Evolutionary conservation across 495 filamentous ascomycete species (phyloP).

Genomic region (Cercophora sp.): DNA sequence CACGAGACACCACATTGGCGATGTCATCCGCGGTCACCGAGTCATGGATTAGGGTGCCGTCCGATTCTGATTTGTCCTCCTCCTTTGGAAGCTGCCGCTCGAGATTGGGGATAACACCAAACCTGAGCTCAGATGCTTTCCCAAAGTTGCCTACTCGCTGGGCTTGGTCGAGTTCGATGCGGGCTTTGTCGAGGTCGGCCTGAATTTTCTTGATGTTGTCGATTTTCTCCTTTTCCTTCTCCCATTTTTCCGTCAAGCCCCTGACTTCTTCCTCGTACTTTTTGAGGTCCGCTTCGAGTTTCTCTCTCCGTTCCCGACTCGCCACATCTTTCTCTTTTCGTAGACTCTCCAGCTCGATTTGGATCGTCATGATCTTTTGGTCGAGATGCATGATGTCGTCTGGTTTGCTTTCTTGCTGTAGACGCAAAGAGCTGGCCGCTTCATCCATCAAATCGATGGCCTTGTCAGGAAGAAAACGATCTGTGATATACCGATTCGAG

Average conservation of each 20-base stretch:
- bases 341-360: conserved; percentile 94
- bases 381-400: conserved; percentile 88
- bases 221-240: conserved; percentile 82
- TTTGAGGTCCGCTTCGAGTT: conserved; percentile 71
- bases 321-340: conserved; percentile 89
- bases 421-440: conserved; percentile 79
- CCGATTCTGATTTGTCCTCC: conserved; percentile 40
- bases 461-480: conserved; percentile 93
- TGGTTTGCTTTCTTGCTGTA: conserved; percentile 96
- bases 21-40: conserved; percentile 93
- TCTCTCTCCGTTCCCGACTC: conserved; percentile 82
- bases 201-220: conserved; percentile 81
- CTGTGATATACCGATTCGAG: conserved; percentile 93
- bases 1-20: conserved; percentile 79
- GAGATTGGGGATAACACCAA: conserved; percentile 76
- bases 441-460: conserved; percentile 97
- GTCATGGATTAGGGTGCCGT: conserved; percentile 75
- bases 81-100: conserved; percentile 79
- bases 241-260: conserved; percentile 73
- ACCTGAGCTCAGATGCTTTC: conserved; percentile 80
- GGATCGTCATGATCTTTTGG: conserved; percentile 91
- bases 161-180: conserved; percentile 79
- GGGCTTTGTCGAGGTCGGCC: conserved; percentile 75
- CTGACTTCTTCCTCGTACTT: conserved; percentile 65
- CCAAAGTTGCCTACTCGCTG: conserved; percentile 90